phyloP scores from a whole-genome alignment of 352 stramenopile genomes.

The Chrysophaeum taylorii region DNA sequence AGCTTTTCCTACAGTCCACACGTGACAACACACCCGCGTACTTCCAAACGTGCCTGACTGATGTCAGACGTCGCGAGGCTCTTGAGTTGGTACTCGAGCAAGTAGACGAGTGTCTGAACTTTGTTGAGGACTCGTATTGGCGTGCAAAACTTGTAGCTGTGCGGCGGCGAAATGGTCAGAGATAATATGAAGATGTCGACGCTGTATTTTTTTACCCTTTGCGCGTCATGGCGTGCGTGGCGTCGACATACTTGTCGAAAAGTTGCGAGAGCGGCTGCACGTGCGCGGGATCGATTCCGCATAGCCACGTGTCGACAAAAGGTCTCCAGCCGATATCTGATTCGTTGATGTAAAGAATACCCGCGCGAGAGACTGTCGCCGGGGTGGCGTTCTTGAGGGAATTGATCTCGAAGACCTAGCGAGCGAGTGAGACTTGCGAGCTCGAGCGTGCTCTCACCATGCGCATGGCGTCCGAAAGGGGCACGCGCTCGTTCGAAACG shows the following conservation, averaged over 20 bases:
- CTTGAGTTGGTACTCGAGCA: conserved; percentile 80
- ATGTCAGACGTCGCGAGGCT: conserved; percentile 57
- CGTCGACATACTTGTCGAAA: conserved; percentile 91
- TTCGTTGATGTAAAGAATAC: conserved; percentile 93
- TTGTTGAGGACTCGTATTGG: conserved; percentile 82
- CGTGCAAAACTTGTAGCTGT: conserved; percentile 88
- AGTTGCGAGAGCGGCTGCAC: conserved; percentile 76
- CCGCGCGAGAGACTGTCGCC: conserved; percentile 85
- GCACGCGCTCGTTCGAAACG: conserved; percentile 91
- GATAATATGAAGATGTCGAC: too few species aligned
- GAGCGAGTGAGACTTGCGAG: too few species aligned
- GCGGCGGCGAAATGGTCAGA: too few species aligned
- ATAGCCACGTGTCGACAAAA: conserved; percentile 91
- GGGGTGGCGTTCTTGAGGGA: conserved; percentile 87
- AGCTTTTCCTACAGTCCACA: conserved; percentile 85
- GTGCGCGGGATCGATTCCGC: too few species aligned
- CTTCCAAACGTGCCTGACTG: conserved; percentile 16
- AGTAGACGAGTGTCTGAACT: conserved; percentile 86
- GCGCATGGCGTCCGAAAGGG: conserved; percentile 82
- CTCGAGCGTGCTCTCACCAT: too few species aligned
- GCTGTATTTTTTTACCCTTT: too few species aligned
- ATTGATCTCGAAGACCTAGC: conserved; percentile 96
- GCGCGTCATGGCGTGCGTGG: conserved; percentile 78
- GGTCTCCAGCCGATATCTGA: conserved; percentile 79
- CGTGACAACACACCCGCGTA: conserved; percentile 17